phyloP scores from a whole-genome alignment of 225 moss, liverwort and hornwort genomes.

The Ulota crispa region DNA sequence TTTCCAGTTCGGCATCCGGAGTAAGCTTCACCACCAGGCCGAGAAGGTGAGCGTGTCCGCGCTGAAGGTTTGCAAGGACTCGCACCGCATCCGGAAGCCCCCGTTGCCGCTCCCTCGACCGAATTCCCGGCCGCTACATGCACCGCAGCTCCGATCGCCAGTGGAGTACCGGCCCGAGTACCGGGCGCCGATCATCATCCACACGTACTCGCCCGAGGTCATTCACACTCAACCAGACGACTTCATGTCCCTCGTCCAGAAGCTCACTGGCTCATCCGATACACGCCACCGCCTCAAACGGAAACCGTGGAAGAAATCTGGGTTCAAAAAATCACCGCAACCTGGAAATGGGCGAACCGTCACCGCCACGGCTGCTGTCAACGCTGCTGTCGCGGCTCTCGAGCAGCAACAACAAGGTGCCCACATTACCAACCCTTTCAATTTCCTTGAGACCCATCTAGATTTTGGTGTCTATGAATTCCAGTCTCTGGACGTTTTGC shows the following conservation, averaged over 20 bases:
- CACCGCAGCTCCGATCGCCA: neutral
- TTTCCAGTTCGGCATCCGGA: conserved; percentile 47
- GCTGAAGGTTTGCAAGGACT: conserved; percentile 52
- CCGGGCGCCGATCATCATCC: conserved; percentile 65
- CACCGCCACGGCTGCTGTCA: neutral
- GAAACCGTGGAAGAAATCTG: conserved; percentile 20
- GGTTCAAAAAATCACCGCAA: conserved; percentile 8
- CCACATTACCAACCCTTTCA: neutral
- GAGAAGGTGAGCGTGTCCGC: conserved; percentile 32
- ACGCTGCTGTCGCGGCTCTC: neutral
- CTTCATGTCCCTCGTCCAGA: conserved; percentile 83
- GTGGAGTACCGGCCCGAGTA: conserved; percentile 68
- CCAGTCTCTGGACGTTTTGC: neutral
- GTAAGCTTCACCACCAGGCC: conserved; percentile 29
- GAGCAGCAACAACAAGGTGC: conserved; percentile 29
- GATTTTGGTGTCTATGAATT: neutral
- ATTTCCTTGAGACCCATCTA: neutral
- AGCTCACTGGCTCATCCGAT: conserved; percentile 71
- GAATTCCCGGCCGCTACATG: neutral
- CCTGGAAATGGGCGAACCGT: neutral
- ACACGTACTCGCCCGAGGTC: conserved; percentile 86
- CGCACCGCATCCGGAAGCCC: conserved; percentile 59
- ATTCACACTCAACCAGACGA: conserved; percentile 72
- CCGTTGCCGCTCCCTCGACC: conserved; percentile 49
- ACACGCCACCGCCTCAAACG: conserved; percentile 51